These are phyloP conservation scores for Colletotrichum sublineola DNA, from an alignment of 2,329 filamentous ascomycete genomes.

Conservation along the genomic window DNA sequence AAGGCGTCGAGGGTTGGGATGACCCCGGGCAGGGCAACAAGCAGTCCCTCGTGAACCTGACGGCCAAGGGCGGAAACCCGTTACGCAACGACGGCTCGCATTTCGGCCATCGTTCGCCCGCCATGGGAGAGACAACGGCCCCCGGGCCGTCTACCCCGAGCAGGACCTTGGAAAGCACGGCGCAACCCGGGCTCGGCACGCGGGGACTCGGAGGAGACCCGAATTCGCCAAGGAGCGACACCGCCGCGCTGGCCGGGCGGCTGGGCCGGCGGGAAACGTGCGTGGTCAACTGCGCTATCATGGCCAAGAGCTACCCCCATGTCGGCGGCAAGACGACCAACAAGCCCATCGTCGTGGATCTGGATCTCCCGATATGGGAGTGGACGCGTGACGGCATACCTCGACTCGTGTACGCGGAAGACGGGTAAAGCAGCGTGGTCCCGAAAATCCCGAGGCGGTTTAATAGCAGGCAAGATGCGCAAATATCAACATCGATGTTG, in stretches of 20 bases:
- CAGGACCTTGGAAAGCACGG: not conserved
- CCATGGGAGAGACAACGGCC: no score
- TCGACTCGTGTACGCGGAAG: not conserved
- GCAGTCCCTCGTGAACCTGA: constrained; percentile 74
- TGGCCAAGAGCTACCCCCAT: constrained; percentile 76
- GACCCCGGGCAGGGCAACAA: constrained; percentile 72
- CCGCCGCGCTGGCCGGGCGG: constrained; percentile 55
- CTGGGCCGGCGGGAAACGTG: constrained; percentile 75
- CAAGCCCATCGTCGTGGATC: constrained; percentile 86
- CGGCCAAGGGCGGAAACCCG: constrained; percentile 54
- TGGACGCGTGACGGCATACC: constrained; percentile 39
- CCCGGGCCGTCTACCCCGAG: no score
- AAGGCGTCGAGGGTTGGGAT: constrained; percentile 62
- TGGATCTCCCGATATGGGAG: constrained; percentile 75
- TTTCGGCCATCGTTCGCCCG: not conserved
- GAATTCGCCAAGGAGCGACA: constrained; percentile 57
- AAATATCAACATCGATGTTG: not conserved
- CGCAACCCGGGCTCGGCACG: constrained; percentile 48
- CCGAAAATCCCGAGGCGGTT: not conserved
- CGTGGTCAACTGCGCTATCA: constrained; percentile 83
- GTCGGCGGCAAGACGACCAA: constrained; percentile 74
- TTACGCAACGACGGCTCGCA: constrained; percentile 63
- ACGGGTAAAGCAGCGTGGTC: not conserved
- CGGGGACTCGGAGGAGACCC: constrained; percentile 58
- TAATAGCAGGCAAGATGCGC: not conserved